These are phyloP conservation scores for Opeltia flavorubescens DNA, from an alignment of 495 filamentous ascomycete species.

Conservation along the genomic window DNA sequence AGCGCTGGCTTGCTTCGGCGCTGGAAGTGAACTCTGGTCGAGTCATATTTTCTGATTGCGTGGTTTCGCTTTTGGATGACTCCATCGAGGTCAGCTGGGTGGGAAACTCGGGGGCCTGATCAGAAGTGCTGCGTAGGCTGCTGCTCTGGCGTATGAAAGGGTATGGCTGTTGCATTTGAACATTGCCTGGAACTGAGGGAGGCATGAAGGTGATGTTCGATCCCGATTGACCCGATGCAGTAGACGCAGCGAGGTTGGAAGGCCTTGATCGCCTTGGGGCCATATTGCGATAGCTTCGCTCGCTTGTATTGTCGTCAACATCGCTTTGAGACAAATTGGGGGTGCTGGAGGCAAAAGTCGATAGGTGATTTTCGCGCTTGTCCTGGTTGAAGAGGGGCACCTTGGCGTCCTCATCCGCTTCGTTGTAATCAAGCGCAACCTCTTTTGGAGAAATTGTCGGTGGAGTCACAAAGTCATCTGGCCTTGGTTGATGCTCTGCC, in stretches of 20 bases:
- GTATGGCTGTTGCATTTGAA: conserved; percentile 43
- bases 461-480: conserved; percentile 32
- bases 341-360: conserved; percentile 6
- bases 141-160: conserved; percentile 35
- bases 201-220: conserved; percentile 25
- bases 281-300: conserved; percentile 15
- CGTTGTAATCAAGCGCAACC: conserved; percentile 70
- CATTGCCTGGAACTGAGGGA: conserved; percentile 22
- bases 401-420: conserved; percentile 50
- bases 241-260: conserved; percentile 13
- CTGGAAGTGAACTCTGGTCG: conserved; percentile 19
- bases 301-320: conserved; percentile 18
- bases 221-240: conserved; percentile 1
- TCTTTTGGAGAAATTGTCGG: conserved; percentile 97
- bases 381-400: conserved; percentile 53
- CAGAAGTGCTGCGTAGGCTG: conserved; percentile 30
- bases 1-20: conserved; percentile 16
- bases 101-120: conserved; percentile 43
- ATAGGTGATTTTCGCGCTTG: conserved; percentile 20
- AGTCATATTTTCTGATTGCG: conserved; percentile 11
- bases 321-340: conserved; percentile 10
- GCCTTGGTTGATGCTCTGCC: conserved; percentile 20
- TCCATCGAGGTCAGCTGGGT: conserved; percentile 49
- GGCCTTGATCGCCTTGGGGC: conserved; percentile 6
- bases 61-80: conserved; percentile 43